These are phyloP conservation scores for Grosmannia huntii DNA, from an alignment of 2,329 filamentous ascomycete species.

Conservation along the genomic window DNA sequence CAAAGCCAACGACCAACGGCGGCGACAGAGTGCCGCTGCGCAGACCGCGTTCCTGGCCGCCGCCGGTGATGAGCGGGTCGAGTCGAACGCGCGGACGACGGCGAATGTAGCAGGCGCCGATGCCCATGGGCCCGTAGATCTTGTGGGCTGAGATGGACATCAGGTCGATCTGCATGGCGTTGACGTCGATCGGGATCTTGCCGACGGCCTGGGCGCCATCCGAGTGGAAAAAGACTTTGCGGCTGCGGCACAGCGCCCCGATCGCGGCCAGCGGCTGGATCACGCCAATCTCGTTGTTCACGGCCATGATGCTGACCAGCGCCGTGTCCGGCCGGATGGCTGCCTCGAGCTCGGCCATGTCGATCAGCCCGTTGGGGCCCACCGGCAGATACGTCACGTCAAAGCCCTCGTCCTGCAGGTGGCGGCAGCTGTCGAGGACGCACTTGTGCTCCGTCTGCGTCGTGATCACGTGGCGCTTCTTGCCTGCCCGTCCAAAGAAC, in stretches of 20 bases:
- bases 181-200: constrained; percentile 93
- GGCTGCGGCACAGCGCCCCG: constrained; percentile 76
- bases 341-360: constrained; percentile 71
- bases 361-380: constrained; percentile 70
- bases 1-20: constrained; percentile 79
- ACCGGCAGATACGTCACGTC: constrained; percentile 96
- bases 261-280: constrained; percentile 93
- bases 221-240: constrained; percentile 96
- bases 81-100: constrained; percentile 85
- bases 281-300: constrained; percentile 99
- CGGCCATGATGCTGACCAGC: constrained; percentile 93
- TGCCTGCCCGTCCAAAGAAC: constrained; percentile 84
- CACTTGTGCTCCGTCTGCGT: constrained; percentile 98
- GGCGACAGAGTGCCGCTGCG: constrained; percentile 90
- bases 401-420: constrained; percentile 93
- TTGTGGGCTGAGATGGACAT: constrained; percentile 99
- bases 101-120: constrained; percentile 91
- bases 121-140: constrained; percentile 95
- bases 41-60: constrained; percentile 89
- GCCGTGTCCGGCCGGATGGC: constrained; percentile 85
- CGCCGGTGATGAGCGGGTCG: constrained; percentile 90
- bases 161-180: constrained; percentile 93
- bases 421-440: constrained; percentile 90
- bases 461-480: constrained; percentile 98
- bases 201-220: constrained; percentile 96